phyloP scores from a whole-genome alignment of 192 early-diverging fungal species.

The Backusella tuberculispora region DNA sequence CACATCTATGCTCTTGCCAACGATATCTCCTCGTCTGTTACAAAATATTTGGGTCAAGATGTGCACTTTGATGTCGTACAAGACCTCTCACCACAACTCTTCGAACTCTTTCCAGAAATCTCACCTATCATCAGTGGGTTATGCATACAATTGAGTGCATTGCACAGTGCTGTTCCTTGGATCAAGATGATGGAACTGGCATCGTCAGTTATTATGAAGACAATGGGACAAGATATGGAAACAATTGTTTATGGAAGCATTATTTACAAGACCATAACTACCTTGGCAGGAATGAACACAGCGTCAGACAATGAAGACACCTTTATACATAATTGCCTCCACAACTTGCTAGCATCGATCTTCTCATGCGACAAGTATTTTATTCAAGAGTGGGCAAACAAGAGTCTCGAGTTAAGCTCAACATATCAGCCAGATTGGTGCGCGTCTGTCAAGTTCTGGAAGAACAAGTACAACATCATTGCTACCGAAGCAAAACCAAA shows the following conservation, averaged over 20 bases:
- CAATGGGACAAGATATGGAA: background rate
- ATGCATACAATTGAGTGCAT: background rate
- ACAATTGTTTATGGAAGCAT: background rate
- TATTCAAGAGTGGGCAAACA: background rate
- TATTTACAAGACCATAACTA: background rate
- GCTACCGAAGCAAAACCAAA: background rate
- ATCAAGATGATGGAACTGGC: background rate
- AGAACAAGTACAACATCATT: background rate
- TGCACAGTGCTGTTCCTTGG: background rate
- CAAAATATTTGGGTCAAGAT: background rate
- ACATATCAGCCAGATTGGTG: background rate
- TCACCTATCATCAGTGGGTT: background rate
- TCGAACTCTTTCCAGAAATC: background rate
- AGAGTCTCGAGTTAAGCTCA: background rate
- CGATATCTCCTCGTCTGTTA: background rate
- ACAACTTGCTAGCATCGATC: background rate
- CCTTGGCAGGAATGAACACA: background rate
- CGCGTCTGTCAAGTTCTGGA: background rate
- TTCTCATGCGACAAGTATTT: background rate
- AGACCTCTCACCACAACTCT: background rate
- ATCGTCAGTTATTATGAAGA: background rate
- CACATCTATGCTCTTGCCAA: background rate
- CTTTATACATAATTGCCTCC: background rate
- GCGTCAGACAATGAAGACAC: background rate
- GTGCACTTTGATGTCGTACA: background rate